phyloP scores from a whole-genome alignment of 1,284 basidiomycete genomes.

The Sanghuangporus baumii region DNA sequence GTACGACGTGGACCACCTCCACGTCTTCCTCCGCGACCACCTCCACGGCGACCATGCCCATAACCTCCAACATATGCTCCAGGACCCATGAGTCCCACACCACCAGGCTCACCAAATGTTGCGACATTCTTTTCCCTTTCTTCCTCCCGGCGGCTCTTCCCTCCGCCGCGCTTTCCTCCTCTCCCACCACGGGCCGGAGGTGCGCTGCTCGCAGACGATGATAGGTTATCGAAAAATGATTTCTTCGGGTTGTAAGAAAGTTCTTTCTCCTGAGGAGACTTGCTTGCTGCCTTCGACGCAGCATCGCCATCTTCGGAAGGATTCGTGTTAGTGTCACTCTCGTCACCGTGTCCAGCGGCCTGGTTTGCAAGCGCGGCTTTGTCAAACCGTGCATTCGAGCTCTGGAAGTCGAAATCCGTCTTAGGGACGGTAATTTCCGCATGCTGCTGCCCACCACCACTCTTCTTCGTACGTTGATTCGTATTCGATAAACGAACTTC shows the following conservation, averaged over 20 bases:
- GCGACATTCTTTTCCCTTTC: slow-evolving; percentile 75
- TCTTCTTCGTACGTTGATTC: slow-evolving; percentile 29
- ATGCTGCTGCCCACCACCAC: slow-evolving; percentile 31
- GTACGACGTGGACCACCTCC: slow-evolving; percentile 25
- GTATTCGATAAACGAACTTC: slow-evolving; percentile 55
- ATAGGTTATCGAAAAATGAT: slow-evolving; percentile 76
- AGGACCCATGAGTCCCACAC: slow-evolving; percentile 66
- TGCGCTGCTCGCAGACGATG: slow-evolving; percentile 43
- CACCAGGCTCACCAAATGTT: slow-evolving; percentile 78
- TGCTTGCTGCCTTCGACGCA: slow-evolving; percentile 25
- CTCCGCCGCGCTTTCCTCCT: slow-evolving; percentile 45
- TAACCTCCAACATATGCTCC: slow-evolving; percentile 49
- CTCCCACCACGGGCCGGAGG: slow-evolving; percentile 29
- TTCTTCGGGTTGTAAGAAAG: slow-evolving; percentile 66
- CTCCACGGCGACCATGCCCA: slow-evolving; percentile 44
- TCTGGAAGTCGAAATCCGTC: slow-evolving; percentile 73
- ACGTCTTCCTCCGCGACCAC: slow-evolving; percentile 36
- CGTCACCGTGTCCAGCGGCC: slow-evolving; percentile 21
- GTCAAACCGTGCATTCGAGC: slow-evolving; percentile 70
- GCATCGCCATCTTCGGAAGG: slow-evolving; percentile 18
- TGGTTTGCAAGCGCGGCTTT: slow-evolving; percentile 48
- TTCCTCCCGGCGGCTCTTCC: slow-evolving; percentile 66
- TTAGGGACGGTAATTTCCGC: slow-evolving; percentile 40
- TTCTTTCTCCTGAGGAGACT: slow-evolving; percentile 21
- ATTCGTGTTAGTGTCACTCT: slow-evolving; percentile 19